Conservation (phyloP, 495 filamentous ascomycete species). For the Parathielavia hyrcaniae region DNA sequence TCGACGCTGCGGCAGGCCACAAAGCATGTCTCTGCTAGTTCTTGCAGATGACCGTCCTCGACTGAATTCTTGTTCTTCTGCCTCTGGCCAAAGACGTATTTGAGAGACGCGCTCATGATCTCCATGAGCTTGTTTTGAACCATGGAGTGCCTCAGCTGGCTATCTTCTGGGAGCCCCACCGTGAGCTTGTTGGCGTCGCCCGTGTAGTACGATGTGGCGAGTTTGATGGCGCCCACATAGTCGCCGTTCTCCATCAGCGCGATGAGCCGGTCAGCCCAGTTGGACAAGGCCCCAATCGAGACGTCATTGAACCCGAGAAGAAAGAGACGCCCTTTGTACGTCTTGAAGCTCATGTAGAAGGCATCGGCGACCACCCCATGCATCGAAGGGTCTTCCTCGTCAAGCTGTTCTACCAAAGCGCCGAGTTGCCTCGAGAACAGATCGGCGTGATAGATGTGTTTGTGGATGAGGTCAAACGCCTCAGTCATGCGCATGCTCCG, state of each 20-base stretch:
- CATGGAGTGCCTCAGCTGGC: conserved; percentile 64
- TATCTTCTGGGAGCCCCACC: conserved; percentile 85
- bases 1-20: conserved; percentile 69
- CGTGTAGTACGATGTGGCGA: conserved; percentile 87
- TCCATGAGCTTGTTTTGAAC: conserved; percentile 85
- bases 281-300: conserved; percentile 82
- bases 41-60: conserved; percentile 58
- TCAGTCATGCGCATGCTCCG: conserved; percentile 82
- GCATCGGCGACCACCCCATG: conserved; percentile 96
- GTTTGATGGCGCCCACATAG: conserved; percentile 80
- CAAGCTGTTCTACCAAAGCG: conserved; percentile 75
- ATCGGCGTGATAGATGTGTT: conserved; percentile 87
- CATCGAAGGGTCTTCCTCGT: conserved; percentile 82
- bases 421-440: conserved; percentile 78
- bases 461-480: conserved; percentile 83
- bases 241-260: conserved; percentile 94
- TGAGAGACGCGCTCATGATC: conserved; percentile 89
- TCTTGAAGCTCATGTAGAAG: conserved; percentile 93
- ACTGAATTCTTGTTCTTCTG: conserved; percentile 47
- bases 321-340: conserved; percentile 91
- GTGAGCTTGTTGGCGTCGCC: conserved; percentile 87
- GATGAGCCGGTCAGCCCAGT: conserved; percentile 97
- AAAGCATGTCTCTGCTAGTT: conserved; percentile 79
- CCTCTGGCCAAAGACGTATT: conserved; percentile 70
- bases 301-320: conserved; percentile 85